A percentile compares a stretch with the other conserved stretches of the same genome.
These are phyloP conservation scores for Lentinula sp. DNA, from an alignment of 768 basidiomycete species.

Conservation along the genomic window DNA sequence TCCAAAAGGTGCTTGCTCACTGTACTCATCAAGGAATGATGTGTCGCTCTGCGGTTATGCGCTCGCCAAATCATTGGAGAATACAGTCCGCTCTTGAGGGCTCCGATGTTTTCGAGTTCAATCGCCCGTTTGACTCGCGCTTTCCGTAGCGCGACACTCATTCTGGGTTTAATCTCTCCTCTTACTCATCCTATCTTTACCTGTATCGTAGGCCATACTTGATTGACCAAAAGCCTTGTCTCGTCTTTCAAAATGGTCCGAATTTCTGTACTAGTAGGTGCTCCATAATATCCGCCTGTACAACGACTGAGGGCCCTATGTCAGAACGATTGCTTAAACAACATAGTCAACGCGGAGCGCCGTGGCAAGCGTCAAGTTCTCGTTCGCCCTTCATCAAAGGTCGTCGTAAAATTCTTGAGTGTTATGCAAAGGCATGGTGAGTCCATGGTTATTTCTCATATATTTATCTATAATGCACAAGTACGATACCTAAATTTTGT, in stretches of 20 bases:
- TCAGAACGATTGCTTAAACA: constrained; percentile 66
- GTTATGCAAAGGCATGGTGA: constrained; percentile 99
- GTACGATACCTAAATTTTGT: background rate
- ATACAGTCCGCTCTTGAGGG: constrained; percentile 16
- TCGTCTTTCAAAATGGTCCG: constrained; percentile 64
- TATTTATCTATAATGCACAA: background rate
- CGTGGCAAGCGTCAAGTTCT: constrained; percentile 99
- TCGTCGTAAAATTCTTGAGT: constrained; percentile 93
- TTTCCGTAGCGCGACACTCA: constrained; percentile 82
- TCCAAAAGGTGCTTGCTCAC: constrained; percentile 8
- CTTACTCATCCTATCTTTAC: background rate
- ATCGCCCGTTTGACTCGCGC: constrained; percentile 69
- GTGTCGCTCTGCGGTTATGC: background rate
- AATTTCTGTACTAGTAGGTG: constrained; percentile 63
- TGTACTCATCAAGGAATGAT: background rate
- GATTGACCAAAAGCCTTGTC: constrained; percentile 14
- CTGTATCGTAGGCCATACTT: constrained; percentile 22
- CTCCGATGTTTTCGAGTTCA: background rate
- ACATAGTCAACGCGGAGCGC: constrained; percentile 99
- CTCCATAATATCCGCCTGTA: background rate
- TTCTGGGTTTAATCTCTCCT: constrained; percentile 41
- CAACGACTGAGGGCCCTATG: background rate
- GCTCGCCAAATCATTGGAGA: background rate
- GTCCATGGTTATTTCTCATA: constrained; percentile 17
- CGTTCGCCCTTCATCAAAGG: constrained; percentile 95